phyloP scores from a whole-genome alignment of 257 asterid genomes.

The Nyctanthes arbortristis region DNA sequence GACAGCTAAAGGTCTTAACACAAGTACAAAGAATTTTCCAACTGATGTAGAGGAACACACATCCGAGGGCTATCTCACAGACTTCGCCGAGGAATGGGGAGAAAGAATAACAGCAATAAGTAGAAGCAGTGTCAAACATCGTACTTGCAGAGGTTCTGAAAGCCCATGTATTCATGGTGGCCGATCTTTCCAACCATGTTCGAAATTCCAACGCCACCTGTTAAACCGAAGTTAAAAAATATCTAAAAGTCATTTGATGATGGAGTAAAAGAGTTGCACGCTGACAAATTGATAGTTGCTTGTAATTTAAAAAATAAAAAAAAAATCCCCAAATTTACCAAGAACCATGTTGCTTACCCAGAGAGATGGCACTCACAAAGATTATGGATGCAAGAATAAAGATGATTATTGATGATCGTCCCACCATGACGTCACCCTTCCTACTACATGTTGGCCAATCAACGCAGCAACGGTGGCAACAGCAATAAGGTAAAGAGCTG shows the following conservation, averaged over 20 bases:
- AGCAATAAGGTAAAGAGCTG: slow-evolving; percentile 71
- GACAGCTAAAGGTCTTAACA: too few relatives aligned
- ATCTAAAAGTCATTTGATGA: background rate
- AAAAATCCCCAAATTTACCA: too few relatives aligned
- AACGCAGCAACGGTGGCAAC: slow-evolving; percentile 83
- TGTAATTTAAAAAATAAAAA: too few relatives aligned
- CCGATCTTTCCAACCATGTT: slow-evolving; percentile 81
- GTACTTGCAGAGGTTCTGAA: slow-evolving; percentile 87
- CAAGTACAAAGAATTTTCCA: too few relatives aligned
- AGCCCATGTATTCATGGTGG: slow-evolving; percentile 83
- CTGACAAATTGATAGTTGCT: background rate
- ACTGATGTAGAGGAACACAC: too few relatives aligned
- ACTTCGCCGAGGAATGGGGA: too few relatives aligned
- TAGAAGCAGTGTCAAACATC: slow-evolving; percentile 17
- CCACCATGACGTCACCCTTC: slow-evolving; percentile 64
- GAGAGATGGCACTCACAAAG: slow-evolving; percentile 84
- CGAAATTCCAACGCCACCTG: slow-evolving; percentile 92
- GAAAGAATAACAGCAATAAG: too few relatives aligned
- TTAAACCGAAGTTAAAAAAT: slow-evolving; percentile 12
- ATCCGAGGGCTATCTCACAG: too few relatives aligned
- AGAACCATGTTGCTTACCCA: slow-evolving; percentile 46
- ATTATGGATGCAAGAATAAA: slow-evolving; percentile 85
- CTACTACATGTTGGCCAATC: slow-evolving; percentile 74
- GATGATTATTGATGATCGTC: slow-evolving; percentile 89
- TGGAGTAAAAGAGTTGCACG: background rate